phyloP scores from a whole-genome alignment of 345 rosid genomes.

The Boechera stricta region DNA sequence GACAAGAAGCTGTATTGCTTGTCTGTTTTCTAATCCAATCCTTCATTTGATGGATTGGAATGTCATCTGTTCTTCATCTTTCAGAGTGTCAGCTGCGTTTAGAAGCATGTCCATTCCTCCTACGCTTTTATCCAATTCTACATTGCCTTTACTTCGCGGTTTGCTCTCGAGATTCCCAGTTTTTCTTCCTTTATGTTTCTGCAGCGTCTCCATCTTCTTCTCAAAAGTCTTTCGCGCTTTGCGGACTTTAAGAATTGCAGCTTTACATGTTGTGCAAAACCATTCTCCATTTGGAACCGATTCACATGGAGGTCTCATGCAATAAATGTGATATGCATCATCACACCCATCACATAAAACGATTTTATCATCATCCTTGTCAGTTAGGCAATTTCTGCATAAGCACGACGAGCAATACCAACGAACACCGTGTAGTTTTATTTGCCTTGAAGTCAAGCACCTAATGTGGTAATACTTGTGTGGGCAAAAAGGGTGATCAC shows the following conservation, averaged over 20 bases:
- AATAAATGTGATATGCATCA: conserved; percentile 86
- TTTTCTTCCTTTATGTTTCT: conserved; percentile 43
- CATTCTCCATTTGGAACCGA: conserved; percentile 71
- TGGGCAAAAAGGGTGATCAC: conserved; percentile 69
- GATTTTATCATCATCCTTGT: conserved; percentile 77
- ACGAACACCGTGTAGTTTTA: conserved; percentile 58
- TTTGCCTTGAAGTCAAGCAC: conserved; percentile 74
- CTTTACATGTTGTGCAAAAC: conserved; percentile 79
- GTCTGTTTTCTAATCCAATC: conserved; percentile 16
- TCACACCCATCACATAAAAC: conserved; percentile 93
- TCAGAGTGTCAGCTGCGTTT: conserved; percentile 73
- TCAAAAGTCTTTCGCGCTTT: conserved; percentile 55
- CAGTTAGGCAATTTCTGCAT: conserved; percentile 77
- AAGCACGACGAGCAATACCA: conserved; percentile 98
- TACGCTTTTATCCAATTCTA: conserved; percentile 50
- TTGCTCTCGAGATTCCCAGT: conserved; percentile 25
- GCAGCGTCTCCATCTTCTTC: conserved; percentile 45
- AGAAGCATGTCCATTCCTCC: conserved; percentile 86
- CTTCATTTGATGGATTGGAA: conserved; percentile 36
- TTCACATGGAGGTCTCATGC: conserved; percentile 70
- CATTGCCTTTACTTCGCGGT: conserved; percentile 37
- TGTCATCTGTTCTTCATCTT: conserved; percentile 54
- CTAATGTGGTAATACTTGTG: conserved; percentile 74
- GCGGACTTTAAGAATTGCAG: conserved; percentile 57
- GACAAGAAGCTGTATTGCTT: conserved; percentile 19